Base-by-base conservation (phyloP, 2,329 filamentous ascomycete genomes). In the Rasamsonia emersonii region DNA sequence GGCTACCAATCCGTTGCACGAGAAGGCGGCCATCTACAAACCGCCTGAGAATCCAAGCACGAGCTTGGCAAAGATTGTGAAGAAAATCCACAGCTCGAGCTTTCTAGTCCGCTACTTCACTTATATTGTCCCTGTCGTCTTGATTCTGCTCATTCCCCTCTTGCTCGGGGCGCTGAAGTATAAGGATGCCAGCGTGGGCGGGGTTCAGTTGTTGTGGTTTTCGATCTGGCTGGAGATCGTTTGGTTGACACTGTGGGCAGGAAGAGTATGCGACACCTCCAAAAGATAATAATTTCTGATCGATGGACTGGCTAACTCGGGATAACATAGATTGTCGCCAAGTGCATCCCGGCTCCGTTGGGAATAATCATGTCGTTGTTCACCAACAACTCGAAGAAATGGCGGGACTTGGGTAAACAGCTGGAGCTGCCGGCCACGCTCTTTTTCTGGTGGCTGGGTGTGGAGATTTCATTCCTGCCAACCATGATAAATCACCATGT, bases 211-310 rank as follows among this genome's bases (percentile, higher is more conserved):
- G 26, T 65, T 86, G 38, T 96, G 89, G 89, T 95, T 96, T 51
- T 83, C 83, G 18, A 86, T 95, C 40, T 96, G 89, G 89, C 70
- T 95, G 11, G 84, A 94, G 57, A 85, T 94, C 24, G 71, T 95
- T 16, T 96, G 89, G 89, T 69, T 89, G 41, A 86, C 86, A 0
- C 68, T 95, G 0, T 96, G 89, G 89, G 79, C 81, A 13, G 81
- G 75, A 33, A 60, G 75, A 49, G 63, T 69, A 52, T 49, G 59
- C 55, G 18, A 18, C 13, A 8, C 14, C 14, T 10, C 9, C 3
- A 10, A 1, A 5, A 16, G 2, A 4, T n/a, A 10, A 6, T 11
- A 30, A 20, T 9, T 20, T 8, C 10, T 18, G 11, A 29, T 8
- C 7, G 18, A 29, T 7, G 15, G 6, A 29, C 7, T 8, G 7